These are phyloP conservation scores for Wickerhamiella galacta DNA, from an alignment of 805 yeast genomes.

Conservation along the genomic window DNA sequence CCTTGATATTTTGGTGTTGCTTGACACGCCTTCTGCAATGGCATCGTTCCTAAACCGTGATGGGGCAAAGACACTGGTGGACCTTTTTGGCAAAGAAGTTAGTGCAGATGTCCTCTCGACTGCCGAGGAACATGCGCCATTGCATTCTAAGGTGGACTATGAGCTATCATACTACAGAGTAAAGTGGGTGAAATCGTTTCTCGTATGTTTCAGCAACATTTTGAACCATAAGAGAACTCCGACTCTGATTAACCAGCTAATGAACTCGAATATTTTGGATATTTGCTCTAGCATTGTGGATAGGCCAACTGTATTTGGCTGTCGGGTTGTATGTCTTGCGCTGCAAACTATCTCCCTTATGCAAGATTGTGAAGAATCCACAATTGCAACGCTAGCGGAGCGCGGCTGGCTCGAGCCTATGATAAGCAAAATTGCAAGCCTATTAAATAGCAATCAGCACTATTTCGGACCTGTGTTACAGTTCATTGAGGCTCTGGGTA, in stretches of 20 bases:
- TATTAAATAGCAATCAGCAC: background rate
- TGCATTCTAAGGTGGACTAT: conserved; percentile 4
- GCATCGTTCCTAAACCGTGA: background rate
- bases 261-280: conserved; percentile 5
- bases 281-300: conserved; percentile 2
- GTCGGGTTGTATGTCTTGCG: conserved; percentile 4
- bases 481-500: conserved; percentile 2
- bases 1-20: conserved; percentile 2
- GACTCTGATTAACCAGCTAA: conserved; percentile 3
- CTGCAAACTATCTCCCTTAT: conserved; percentile 3
- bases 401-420: background rate
- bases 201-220: conserved; percentile 5
- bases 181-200: conserved; percentile 5
- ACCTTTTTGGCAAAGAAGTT: background rate
- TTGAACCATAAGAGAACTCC: conserved; percentile 4
- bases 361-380: conserved; percentile 2
- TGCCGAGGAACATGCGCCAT: background rate
- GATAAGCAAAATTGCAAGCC: background rate
- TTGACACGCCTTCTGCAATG: conserved; percentile 1
- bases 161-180: conserved; percentile 2
- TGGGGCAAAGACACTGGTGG: conserved; percentile 1
- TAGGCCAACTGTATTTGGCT: conserved; percentile 1
- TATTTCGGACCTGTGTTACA: conserved; percentile 4
- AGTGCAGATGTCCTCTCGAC: background rate
- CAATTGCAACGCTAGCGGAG: conserved; percentile 1